Base-by-base conservation (phyloP, 2,329 filamentous ascomycete genomes). In the Stagonosporopsis tanaceti region DNA sequence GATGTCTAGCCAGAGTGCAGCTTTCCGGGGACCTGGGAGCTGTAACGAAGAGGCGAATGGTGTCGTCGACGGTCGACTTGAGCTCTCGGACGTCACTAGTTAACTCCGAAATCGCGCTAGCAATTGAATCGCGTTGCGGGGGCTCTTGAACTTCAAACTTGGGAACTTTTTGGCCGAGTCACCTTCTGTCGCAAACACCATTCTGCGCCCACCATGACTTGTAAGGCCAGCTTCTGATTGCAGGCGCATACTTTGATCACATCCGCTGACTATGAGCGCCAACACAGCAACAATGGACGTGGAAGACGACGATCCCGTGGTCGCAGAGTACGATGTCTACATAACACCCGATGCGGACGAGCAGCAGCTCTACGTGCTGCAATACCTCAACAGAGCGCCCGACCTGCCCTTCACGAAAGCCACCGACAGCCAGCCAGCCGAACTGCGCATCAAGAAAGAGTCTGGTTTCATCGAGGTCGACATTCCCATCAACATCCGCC, bases 381-480 rank as follows among this genome's bases (percentile, higher is more conserved):
- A 98, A 80, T 96, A 96, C 76, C 89, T 93, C 25, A 93, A 93
- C 78, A 90, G 91, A 61, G 82, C 83, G 37, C 81, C 86, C 56
- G 81, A 85, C 38, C 84, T 89, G 61, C 82, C 85, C 6, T 89
- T 90, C 77, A 85, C 85, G 52, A 82, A 85, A 22, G 72, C 78
- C 12, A 77, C 80, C 50, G 59, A 64, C 8, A 78, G 80, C 15
- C 81, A 83, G 53, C 90, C 94, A 11, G 81, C 86, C 15, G 87
- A 90, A 67, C 81, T 98, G 69, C 92, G 94, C 65, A 81, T 97
- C 74, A 99, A 98, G 80, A 85, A 89, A 14, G 80, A 84, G 54
- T 86, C 91, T 0, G 93, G 93, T 53, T 91, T 97, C 79, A 82
- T 97, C 54, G 95, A 99, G 78, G 83, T 98, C 50, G 95, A 99